Percentiles rank a stretch among this genome's conserved stretches.
These are phyloP conservation scores for Gynandropsis gynandra DNA, from an alignment of 345 rosid species.

Conservation along the genomic window DNA sequence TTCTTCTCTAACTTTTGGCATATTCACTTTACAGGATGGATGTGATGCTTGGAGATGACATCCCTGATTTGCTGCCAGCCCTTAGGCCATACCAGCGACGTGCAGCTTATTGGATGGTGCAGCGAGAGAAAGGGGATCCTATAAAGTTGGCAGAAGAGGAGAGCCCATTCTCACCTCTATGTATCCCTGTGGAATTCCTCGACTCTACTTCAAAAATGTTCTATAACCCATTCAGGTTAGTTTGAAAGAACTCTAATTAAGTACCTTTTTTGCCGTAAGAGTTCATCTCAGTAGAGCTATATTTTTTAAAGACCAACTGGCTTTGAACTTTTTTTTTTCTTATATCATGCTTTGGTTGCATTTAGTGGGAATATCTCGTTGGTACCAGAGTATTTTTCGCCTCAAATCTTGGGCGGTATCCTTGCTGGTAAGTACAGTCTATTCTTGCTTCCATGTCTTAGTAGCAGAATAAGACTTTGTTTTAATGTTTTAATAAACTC, in stretches of 20 bases:
- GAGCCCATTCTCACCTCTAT: slow-evolving; percentile 57
- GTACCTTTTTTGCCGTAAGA: slow-evolving; percentile 6
- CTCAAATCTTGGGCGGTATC: slow-evolving; percentile 76
- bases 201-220: slow-evolving; percentile 64
- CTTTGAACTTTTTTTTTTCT: slow-evolving; percentile 16
- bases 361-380: slow-evolving; percentile 82
- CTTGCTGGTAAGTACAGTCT: slow-evolving; percentile 69
- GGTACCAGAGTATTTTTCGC: slow-evolving; percentile 40
- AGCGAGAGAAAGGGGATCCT: slow-evolving; percentile 64
- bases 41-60: slow-evolving; percentile 53
- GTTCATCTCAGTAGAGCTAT: slow-evolving; percentile 8
- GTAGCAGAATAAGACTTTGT: background rate
- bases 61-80: slow-evolving; percentile 66
- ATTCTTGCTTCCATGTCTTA: slow-evolving; percentile 11
- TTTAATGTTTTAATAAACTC: no score
- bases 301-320: slow-evolving; percentile 15
- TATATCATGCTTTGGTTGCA: slow-evolving; percentile 22
- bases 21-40: slow-evolving; percentile 40
- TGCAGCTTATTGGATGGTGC: slow-evolving; percentile 94
- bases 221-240: slow-evolving; percentile 93
- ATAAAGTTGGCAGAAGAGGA: slow-evolving; percentile 30
- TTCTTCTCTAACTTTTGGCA: slow-evolving; percentile 10
- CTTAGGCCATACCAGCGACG: slow-evolving; percentile 92
- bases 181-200: slow-evolving; percentile 55
- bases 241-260: slow-evolving; percentile 3